Base-by-base conservation (phyloP, 2,329 filamentous ascomycete genomes). In the Neofusicoccum cordaticola region DNA sequence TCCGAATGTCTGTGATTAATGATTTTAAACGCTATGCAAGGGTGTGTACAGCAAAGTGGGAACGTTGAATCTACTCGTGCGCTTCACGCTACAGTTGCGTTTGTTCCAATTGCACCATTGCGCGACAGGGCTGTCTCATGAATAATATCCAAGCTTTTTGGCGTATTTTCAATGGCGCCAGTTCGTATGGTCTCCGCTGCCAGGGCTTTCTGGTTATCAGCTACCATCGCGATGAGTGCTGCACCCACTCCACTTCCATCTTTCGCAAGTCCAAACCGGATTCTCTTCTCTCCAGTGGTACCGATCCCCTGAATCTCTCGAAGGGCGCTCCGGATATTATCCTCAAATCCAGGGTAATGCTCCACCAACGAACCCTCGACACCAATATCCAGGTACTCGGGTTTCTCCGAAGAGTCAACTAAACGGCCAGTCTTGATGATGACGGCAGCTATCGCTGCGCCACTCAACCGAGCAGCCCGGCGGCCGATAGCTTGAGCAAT, bases 201-300 rank as follows among this genome's bases (percentile, higher is more conserved):
- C 9, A 34, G 41, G 51, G 15, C 27, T 13, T 39, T 53, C 27
- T 63, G 48, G 72, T 84, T 81, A 2, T 90, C 90, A 1, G 94
- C 94, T 22, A 97, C 91, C 60, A 97, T 85, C 60, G 95, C 95
- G 78, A 97, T 98, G 70, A 99, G 81, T 42, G 95, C 95, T 3
- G 95, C 95, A 61, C 95, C 95, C n/a, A 97, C 91, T 68, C 92
- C 95, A 68, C 91, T 95, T 53, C 95, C 95, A 75, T 99, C 95
- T 83, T 97, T 97, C 67, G 95, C 95, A 73, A 98, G 95, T n/a
- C 94, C 95, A 72, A 99, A 97, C 64, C 92, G 86, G 68, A 99
- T 91, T 78, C 89, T 91, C 80, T 91, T 89, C 68, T 96, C 93
- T 9, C 93, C 93, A 64, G 85, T 81, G 50, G 83, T 79, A 3